Evolutionary conservation across 306 rosid species (phyloP), one percentile per base, ranked within the genome.

Genomic region (Coriaria nepalensis): DNA sequence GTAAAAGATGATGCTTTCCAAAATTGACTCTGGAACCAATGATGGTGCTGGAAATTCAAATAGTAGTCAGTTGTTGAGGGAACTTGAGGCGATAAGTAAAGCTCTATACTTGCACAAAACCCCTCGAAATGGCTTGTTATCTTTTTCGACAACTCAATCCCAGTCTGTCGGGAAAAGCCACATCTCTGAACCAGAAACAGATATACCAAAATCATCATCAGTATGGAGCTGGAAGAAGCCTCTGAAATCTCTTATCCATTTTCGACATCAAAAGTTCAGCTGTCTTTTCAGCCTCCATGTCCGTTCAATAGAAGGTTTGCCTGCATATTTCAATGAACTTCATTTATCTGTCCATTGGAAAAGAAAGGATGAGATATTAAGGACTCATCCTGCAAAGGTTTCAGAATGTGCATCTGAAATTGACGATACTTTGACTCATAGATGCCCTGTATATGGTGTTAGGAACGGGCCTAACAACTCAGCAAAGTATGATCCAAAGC

Each of bases 201-300:
- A 47, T 68, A 5, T 69, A 52, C 36, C 72, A 70, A 81, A 66
- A 42, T 47, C 73, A 49, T 62, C 80, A 43, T 76, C 72, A 6
- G 8, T 51, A 8, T 86, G 93, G 95, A 81, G 65, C 53, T 86
- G 93, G 93, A 86, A 71, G 85, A 86, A 76, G 52, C 82, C 95
- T 41, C 76, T 86, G 49, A 81, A 78, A 65, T 80, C 77, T 64
- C 74, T 86, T 20, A 61, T 72, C 0, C 82, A 69, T 47, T 60
- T 86, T n/a, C 80, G 85, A 55, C 50, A 70, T 43, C 73, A 66
- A 2, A 86, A 76, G 57, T 65, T 78, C 33, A 57, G 34, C 20
- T 78, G 95, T 57, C 57, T 75, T 37, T 86, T 81, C 60, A 71
- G 40, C 47, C 79, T 86, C 50, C 74, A 76, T 45, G 85, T 78